A percentile compares a stretch with the other conserved stretches of the same genome.
phyloP scores from a whole-genome alignment of 2,329 filamentous ascomycete species.

The Monilinia polystroma region DNA sequence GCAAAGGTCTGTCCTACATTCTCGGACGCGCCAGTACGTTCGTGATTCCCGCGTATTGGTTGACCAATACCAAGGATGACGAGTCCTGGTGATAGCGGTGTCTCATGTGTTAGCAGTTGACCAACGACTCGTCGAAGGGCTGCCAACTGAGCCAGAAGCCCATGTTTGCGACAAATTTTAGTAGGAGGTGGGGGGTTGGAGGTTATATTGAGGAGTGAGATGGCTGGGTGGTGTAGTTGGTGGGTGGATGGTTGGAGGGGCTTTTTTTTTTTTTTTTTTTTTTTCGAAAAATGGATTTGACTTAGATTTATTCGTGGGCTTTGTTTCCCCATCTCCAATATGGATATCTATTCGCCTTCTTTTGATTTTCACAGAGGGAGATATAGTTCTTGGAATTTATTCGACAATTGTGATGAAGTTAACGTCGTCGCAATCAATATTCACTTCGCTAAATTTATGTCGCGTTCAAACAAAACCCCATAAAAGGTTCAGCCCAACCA shows the following conservation, averaged over 20 bases:
- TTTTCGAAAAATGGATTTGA: neutral
- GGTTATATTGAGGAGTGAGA: neutral
- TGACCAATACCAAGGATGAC: neutral
- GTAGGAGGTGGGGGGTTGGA: neutral
- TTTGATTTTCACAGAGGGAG: neutral
- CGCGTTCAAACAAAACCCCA: neutral
- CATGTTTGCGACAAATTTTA: neutral
- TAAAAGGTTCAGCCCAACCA: neutral
- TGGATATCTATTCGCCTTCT: neutral
- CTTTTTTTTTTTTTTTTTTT: neutral
- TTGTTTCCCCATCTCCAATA: neutral
- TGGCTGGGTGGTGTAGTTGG: neutral
- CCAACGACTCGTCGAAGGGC: neutral
- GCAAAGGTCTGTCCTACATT: conserved; percentile 10
- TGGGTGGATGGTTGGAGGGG: neutral
- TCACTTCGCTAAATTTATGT: neutral
- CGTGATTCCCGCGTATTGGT: neutral
- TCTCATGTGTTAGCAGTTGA: neutral
- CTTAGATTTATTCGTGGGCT: neutral
- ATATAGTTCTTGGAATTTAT: neutral
- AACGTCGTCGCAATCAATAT: neutral
- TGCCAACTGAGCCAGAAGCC: neutral
- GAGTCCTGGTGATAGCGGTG: neutral
- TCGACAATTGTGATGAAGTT: neutral
- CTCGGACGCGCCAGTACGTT: conserved; percentile 5